Base-by-base conservation (phyloP, 108 stramenopile genomes). In the Stephanodiscus minutulus region DNA sequence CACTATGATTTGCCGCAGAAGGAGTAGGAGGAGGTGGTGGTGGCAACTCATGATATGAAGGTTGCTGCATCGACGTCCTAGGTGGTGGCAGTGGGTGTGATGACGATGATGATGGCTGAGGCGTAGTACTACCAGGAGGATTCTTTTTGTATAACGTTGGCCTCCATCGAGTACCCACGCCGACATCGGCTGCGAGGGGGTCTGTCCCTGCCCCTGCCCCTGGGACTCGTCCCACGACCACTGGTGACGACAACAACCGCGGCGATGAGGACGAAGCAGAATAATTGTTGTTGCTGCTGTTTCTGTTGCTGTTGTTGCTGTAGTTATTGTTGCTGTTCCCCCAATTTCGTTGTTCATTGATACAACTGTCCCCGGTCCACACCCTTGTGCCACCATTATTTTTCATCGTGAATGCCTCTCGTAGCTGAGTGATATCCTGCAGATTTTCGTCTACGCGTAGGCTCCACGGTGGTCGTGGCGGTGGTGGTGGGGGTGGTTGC, bases 341-440 rank as follows among this genome's bases (percentile, higher is more conserved):
- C 43, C 43, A 44, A 3, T 17, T 44, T n/a, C n/a, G n/a, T n/a
- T n/a, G n/a, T n/a, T n/a, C n/a, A n/a, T n/a, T n/a, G n/a, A n/a
- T n/a, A n/a, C n/a, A n/a, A n/a, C n/a, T n/a, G n/a, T n/a, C n/a
- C n/a, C n/a, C n/a, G n/a, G n/a, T n/a, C n/a, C n/a, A n/a, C n/a
- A n/a, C n/a, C n/a, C n/a, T n/a, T n/a, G n/a, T n/a, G n/a, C n/a
- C n/a, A n/a, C n/a, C n/a, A n/a, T n/a, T n/a, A n/a, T n/a, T n/a
- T n/a, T n/a, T n/a, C n/a, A n/a, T 70, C 77, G 71, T 71, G 48
- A 78, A 78, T 5, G 70, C 54, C 25, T 71, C 54, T 22, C 77
- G 64, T 37, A 78, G 43, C 36, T 49, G 65, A 12, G 79, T 65
- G 15, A 80, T 76, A 41, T 76, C 74, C 15, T 44, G 61, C 9